Evolutionary conservation across 2,329 filamentous ascomycete species (phyloP).

Genomic region (Chaetomiaceae sp.): DNA sequence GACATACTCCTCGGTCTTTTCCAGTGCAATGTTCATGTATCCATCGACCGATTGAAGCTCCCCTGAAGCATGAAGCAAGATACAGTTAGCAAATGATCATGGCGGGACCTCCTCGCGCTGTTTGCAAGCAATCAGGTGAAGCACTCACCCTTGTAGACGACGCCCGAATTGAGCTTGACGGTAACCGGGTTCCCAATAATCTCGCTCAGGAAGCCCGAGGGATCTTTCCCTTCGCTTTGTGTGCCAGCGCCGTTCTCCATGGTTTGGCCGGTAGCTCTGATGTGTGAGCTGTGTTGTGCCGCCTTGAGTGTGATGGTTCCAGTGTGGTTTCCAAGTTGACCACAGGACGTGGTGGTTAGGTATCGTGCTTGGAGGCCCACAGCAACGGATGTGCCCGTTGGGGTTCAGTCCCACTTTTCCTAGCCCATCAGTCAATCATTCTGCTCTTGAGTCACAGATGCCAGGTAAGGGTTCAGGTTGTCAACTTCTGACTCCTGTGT

Average conservation of each 20-base stretch:
- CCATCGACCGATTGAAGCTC: slow-evolving; percentile 96
- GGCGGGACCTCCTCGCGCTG: background rate
- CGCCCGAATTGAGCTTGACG: slow-evolving; percentile 97
- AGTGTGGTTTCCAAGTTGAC: background rate
- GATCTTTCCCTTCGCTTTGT: slow-evolving; percentile 77
- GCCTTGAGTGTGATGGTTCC: background rate
- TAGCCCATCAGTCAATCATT: background rate
- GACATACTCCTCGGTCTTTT: slow-evolving; percentile 90
- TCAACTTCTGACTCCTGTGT: too few relatives aligned
- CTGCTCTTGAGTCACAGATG: background rate
- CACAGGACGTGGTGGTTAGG: too few relatives aligned
- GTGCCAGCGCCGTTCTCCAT: slow-evolving; percentile 72
- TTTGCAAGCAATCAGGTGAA: background rate
- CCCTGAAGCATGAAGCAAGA: slow-evolving; percentile 48
- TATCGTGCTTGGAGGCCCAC: background rate
- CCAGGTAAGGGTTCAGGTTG: too few relatives aligned
- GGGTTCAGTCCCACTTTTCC: background rate
- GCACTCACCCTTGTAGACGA: slow-evolving; percentile 84
- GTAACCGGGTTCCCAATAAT: slow-evolving; percentile 93
- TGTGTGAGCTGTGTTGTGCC: background rate
- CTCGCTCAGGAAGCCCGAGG: slow-evolving; percentile 86
- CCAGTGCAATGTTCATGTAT: slow-evolving; percentile 99
- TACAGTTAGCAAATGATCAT: slow-evolving; percentile 3
- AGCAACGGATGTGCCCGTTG: background rate
- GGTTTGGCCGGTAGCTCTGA: slow-evolving; percentile 21